These are phyloP conservation scores for Auriscalpium vulgare DNA, from an alignment of 768 basidiomycete genomes.

Conservation along the genomic window DNA sequence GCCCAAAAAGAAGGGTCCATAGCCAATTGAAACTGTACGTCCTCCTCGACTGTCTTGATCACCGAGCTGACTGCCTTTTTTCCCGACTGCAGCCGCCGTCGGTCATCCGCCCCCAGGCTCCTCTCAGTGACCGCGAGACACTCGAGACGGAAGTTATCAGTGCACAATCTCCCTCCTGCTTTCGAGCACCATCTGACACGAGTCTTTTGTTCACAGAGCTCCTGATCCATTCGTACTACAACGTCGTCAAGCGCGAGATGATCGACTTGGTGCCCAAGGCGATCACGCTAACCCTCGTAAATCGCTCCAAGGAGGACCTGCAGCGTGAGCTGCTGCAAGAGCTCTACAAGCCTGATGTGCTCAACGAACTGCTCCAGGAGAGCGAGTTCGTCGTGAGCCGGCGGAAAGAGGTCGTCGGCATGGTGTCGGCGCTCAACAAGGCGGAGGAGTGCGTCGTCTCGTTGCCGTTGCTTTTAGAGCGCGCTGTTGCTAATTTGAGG, in stretches of 20 bases:
- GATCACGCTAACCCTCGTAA: constrained; percentile 85
- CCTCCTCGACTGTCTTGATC: background rate
- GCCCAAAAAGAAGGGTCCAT: constrained; percentile 30
- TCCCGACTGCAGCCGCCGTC: constrained; percentile 55
- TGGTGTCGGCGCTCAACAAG: constrained; percentile 93
- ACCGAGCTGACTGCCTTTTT: constrained; percentile 11
- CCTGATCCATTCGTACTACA: constrained; percentile 94
- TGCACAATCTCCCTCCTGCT: constrained; percentile 29
- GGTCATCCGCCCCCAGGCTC: constrained; percentile 82
- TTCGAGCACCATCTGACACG: no score
- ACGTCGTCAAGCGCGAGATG: constrained; percentile 98
- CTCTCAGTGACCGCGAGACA: constrained; percentile 88
- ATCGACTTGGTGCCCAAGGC: constrained; percentile 99
- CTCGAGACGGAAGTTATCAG: constrained; percentile 99
- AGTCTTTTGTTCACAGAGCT: constrained; percentile 47
- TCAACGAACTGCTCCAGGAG: constrained; percentile 93
- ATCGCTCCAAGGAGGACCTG: constrained; percentile 87
- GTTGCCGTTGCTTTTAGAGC: no score
- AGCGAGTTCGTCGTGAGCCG: constrained; percentile 83
- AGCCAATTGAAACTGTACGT: constrained; percentile 50
- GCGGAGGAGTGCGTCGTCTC: constrained; percentile 97
- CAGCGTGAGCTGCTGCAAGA: constrained; percentile 92
- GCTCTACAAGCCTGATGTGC: constrained; percentile 93
- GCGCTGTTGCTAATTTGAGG: no score
- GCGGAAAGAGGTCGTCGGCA: constrained; percentile 88